Base-by-base conservation (phyloP, 2,329 filamentous ascomycete species). In the Xylaria digitata region DNA sequence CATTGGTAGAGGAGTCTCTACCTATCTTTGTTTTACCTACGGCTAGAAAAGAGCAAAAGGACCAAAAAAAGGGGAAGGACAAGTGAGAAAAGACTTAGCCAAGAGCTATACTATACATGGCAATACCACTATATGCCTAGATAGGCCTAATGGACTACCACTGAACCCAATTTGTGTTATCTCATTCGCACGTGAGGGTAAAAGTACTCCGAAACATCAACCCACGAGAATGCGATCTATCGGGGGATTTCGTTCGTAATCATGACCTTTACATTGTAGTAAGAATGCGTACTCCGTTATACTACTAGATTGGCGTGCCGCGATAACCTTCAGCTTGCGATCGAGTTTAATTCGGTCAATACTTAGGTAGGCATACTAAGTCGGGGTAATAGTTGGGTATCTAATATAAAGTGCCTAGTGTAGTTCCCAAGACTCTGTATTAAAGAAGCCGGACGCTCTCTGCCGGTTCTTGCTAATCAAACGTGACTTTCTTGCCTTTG, bases 401-500 rank as follows among this genome's bases (percentile, higher is more conserved):
- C 55, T 66, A 56, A 63, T 66, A 54, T 43, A 61, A 63, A 45
- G 30, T 30, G 37, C 43, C 15, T 54, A 57, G 21, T 19, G n/a
- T 23, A 50, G 19, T 46, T 63, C 42, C 15, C 21, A 46, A 21
- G 6, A 13, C 5, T 21, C n/a, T 37, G 13, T 34, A 23, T 19
- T 11, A 8, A 48, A 32, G 23, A 50, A 21, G 37, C 11, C 9
- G 3, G 19, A 58, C 6, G n/a, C 15, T 45, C 23, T 45, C 34
- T 6, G 19, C 6, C 1, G 19, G 17, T 30, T 9, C 46, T 6
- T 42, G 23, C 67, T 77, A 87, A 75, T 88, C 86, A 78, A 89
- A 89, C 21, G 81, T 82, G 62, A 89, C 85, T 78, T 89, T 89
- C 68, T 82, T 84, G 57, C 87, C 87, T 62, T 83, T 74, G 75